These are phyloP conservation scores for Penicillium aurantiogriseum DNA, from an alignment of 2,329 filamentous ascomycete species.

Conservation along the genomic window DNA sequence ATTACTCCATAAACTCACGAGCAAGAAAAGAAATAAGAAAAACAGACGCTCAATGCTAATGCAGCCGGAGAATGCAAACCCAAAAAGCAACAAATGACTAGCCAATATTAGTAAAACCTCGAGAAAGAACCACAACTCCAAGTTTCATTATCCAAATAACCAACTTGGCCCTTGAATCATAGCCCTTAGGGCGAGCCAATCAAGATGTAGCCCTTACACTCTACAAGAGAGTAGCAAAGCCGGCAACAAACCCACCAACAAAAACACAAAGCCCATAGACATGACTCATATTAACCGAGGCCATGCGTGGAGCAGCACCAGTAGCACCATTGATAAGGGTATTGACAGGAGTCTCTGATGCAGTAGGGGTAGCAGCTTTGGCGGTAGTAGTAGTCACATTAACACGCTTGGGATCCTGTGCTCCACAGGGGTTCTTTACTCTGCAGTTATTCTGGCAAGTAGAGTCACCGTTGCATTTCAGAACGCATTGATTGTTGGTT, in stretches of 20 bases:
- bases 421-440: conserved; percentile 59
- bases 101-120: not conserved
- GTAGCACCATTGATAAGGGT: conserved; percentile 36
- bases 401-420: conserved; percentile 54
- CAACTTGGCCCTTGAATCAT: not conserved
- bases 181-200: not conserved
- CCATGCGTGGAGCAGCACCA: conserved; percentile 29
- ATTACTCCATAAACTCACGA: conserved; percentile 5
- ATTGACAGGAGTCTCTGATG: conserved; percentile 31
- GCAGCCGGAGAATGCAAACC: conserved; percentile 12
- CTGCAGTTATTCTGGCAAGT: conserved; percentile 54
- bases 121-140: not conserved
- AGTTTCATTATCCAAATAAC: not conserved
- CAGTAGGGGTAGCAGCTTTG: conserved; percentile 42
- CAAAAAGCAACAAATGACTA: not conserved
- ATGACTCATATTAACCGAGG: conserved; percentile 52
- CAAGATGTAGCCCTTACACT: not conserved
- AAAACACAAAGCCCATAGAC: conserved; percentile 58
- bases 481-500: conserved; percentile 56
- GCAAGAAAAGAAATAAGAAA: conserved; percentile 2
- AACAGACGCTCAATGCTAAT: conserved; percentile 18
- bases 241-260: conserved; percentile 56
- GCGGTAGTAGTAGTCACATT: conserved; percentile 51
- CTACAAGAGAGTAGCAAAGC: conserved; percentile 56
- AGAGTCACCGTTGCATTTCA: conserved; percentile 48